Evolutionary conservation across 371 early-diverging fungal genomes (phyloP).

Genomic region (Syncephalastrum racemosum): DNA sequence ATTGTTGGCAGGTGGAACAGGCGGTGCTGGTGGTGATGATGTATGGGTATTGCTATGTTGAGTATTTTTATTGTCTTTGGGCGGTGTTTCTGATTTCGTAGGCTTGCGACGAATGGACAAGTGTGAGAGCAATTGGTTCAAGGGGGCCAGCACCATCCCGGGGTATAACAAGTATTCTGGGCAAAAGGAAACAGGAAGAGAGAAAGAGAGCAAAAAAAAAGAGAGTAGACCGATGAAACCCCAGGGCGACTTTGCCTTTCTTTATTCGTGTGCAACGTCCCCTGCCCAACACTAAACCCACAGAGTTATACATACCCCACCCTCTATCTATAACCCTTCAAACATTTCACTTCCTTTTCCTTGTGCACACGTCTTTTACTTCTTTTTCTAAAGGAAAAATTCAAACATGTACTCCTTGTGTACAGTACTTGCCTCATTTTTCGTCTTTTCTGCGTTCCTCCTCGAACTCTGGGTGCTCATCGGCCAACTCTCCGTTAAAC

Average conservation of each 20-base stretch:
- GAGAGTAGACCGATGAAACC: neutral
- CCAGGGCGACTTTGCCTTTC: constrained; percentile 3
- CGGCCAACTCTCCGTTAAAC: constrained; percentile 26
- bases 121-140: constrained; percentile 5
- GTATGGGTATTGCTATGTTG: neutral
- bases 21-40: neutral
- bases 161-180: too few species aligned
- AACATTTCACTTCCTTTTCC: neutral
- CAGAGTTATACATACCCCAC: neutral
- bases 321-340: neutral
- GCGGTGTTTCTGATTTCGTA: neutral
- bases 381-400: neutral
- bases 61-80: neutral
- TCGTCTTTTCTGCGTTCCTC: constrained; percentile 27
- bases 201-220: too few species aligned
- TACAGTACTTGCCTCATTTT: constrained; percentile 19
- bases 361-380: neutral
- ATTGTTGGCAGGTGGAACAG: neutral
- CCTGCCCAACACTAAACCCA: neutral
- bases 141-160: neutral
- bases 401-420: neutral
- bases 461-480: constrained; percentile 32
- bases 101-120: constrained; percentile 1
- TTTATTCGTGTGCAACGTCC: constrained; percentile 1
- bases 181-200: too few species aligned